A percentile compares a stretch with the other conserved stretches of the same genome.
Conservation (phyloP, 345 rosid genomes). For the Atalantia buxifolia region DNA sequence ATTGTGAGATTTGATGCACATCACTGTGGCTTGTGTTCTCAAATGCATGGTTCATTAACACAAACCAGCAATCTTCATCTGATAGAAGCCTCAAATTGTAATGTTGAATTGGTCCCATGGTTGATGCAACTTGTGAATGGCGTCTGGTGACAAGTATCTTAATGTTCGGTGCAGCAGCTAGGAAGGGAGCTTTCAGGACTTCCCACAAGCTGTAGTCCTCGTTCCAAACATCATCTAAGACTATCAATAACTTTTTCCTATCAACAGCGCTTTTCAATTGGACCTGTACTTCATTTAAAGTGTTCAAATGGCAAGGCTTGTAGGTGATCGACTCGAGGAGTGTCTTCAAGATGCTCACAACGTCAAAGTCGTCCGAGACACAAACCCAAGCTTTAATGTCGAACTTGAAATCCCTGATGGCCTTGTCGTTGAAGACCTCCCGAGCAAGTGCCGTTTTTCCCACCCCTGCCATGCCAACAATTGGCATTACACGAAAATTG, state of each 20-base stretch:
- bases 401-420: neutral
- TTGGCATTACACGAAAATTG: neutral
- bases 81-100: neutral
- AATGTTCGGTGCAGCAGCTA: neutral
- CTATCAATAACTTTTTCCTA: neutral
- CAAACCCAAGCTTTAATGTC: neutral
- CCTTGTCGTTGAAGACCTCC: neutral
- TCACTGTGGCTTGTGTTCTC: too few relatives aligned
- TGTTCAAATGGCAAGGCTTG: too few relatives aligned
- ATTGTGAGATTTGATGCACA: neutral
- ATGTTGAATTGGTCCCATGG: neutral
- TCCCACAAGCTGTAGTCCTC: neutral
- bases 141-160: neutral
- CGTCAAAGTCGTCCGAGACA: neutral
- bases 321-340: neutral
- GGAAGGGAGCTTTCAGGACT: neutral
- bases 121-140: neutral
- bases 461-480: neutral
- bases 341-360: neutral
- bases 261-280: neutral
- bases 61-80: neutral
- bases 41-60: neutral
- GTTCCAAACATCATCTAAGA: slow-evolving; percentile 7
- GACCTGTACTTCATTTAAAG: neutral
- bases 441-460: slow-evolving; percentile 6